Base-by-base conservation (phyloP, 2,329 filamentous ascomycete species). In the Hortaea sp. region DNA sequence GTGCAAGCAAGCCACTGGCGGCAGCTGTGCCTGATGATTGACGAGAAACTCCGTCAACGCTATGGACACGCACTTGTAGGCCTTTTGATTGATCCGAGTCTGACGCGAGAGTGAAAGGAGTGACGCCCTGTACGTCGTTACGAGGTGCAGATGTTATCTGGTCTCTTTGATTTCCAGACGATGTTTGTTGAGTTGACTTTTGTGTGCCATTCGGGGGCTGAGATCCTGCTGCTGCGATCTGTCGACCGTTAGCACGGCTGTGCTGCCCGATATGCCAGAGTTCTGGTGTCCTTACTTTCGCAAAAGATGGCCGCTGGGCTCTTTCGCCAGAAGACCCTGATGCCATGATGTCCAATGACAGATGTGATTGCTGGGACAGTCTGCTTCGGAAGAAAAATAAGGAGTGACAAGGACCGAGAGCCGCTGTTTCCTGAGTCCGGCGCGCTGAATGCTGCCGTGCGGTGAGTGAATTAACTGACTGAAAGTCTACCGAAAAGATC, bases 381-480 rank as follows among this genome's bases (percentile, higher is more conserved):
- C 9, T 35, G 32, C 32, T 49, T 47, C 38, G n/a, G 32, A 9
- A 12, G n/a, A 20, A 13, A 4, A 39, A 44, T 41, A 50, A 53
- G 45, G 49, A 53, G 44, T 48, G 49, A 53, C 46, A 45, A 47
- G 51, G 44, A 50, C 53, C 56, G 51, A 60, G 60, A 63, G 60
- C 59, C 59, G 60, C 59, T 60, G 55, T 61, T 62, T 61, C 61
- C 59, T 63, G 61, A 62, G 58, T 52, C 52, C 49, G 53, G 56
- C 60, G 46, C 57, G 57, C 55, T 39, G 43, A 46, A 48, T 47
- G 56, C 55, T 58, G 55, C 60, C 55, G 56, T 42, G 58, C 53
- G 57, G 56, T 60, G 58, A 55, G 46, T 39, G 48, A 45, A 41
- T 47, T 53, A 44, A 44, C 43, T 37, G 39, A 50, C 32, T 56